phyloP scores from a whole-genome alignment of 306 rosid genomes.

The Dicorynia guianensis region DNA sequence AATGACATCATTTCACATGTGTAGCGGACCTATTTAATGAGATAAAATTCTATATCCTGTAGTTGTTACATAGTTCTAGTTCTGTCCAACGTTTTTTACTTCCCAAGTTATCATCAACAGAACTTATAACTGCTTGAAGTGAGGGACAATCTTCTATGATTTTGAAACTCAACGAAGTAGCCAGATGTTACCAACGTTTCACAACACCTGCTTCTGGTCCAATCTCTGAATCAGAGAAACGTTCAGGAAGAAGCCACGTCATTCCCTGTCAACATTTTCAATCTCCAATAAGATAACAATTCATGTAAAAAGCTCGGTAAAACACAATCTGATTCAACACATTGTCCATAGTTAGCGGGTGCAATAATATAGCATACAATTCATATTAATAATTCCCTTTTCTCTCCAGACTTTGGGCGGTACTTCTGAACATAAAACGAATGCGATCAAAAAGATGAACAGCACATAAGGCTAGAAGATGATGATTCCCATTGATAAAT shows the following conservation, averaged over 20 bases:
- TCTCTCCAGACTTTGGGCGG: no score
- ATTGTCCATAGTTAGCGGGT: no score
- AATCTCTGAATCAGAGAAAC: slow-evolving; percentile 94
- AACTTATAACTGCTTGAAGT: slow-evolving; percentile 5
- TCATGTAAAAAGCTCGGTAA: neutral
- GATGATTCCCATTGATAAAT: slow-evolving; percentile 10
- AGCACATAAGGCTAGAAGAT: slow-evolving; percentile 2
- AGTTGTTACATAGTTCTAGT: neutral
- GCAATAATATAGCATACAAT: neutral
- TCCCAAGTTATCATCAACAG: slow-evolving; percentile 29
- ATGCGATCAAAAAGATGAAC: neutral
- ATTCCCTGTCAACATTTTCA: slow-evolving; percentile 72
- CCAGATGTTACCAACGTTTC: slow-evolving; percentile 86
- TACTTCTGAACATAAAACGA: slow-evolving; percentile 4
- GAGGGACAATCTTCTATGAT: slow-evolving; percentile 25
- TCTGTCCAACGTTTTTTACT: neutral
- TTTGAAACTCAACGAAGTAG: slow-evolving; percentile 56
- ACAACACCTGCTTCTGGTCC: slow-evolving; percentile 99
- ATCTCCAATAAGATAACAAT: slow-evolving; percentile 45
- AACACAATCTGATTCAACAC: slow-evolving; percentile 34
- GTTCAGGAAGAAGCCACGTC: slow-evolving; percentile 97
- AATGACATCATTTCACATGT: no score
- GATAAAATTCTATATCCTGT: no score
- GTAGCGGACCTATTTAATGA: no score
- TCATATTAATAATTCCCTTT: neutral